Evolutionary conservation across 2,329 filamentous ascomycete species (phyloP), one percentile per base, ranked within the genome.

Genomic region (Epichloe sylvatica): DNA sequence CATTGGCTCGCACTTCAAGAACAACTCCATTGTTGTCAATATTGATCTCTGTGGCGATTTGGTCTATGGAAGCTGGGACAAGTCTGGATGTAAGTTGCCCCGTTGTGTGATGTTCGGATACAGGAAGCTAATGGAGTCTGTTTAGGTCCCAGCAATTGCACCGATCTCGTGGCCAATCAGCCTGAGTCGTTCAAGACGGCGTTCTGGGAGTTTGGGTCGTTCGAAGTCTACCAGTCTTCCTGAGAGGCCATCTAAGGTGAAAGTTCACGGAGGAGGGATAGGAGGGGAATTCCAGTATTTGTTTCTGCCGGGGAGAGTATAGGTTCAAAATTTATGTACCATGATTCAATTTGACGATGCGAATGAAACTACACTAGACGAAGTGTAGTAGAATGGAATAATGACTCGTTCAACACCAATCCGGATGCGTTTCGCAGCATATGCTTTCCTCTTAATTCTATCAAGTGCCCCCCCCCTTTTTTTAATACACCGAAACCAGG

Each of bases 1-100:
- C 51, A 77, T 84, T 46, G 61, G 63, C 5, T 67, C 65, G 4
- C 78, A 83, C 57, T 84, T 84, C 61, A 69, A 64, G 49, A 84
- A 84, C 57, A 74, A 81, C 60, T 80, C 77, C 55, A 83, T 84
- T 55, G 72, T 84, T 54, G 73, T 73, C 40, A 83, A 84, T 57
- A 83, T 84, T 53, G 76, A 81, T 60, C 64, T 84, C 7, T 84
- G 81, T 54, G 81, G 81, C 0, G 62, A 74, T 39, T 68, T 77
- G 55, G 75, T 74, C 3, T 72, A 73, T 43, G 66, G 64, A 3
- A 63, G 66, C 35, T 78, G 72, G 56, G 63, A 64, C 2, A 55
- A 62, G 12, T 75, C 75, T 19, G 71, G 69, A 48, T 74, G 71
- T 67, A 58, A 61, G 64, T 23, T 12, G 1, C 13, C 13, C 12